Evolutionary conservation across 2,329 filamentous ascomycete genomes (phyloP).

Genomic region (Neocucurbitaria cava): DNA sequence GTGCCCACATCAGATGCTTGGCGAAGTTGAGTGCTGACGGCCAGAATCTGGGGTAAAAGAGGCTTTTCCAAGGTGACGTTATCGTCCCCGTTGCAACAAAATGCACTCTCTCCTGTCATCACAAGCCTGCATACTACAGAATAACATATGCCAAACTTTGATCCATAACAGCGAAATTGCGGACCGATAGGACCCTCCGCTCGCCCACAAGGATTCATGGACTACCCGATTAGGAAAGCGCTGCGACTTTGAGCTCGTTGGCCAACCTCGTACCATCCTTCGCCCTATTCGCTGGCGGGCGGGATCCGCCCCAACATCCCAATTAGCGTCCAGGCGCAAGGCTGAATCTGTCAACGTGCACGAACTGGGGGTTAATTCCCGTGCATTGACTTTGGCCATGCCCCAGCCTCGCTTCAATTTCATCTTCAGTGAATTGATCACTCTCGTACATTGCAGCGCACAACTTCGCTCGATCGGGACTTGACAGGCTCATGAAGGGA

Average conservation of each 20-base stretch:
- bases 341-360: not conserved
- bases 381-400: not conserved
- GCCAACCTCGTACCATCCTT: not conserved
- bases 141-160: not conserved
- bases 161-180: not conserved
- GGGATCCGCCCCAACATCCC: not conserved
- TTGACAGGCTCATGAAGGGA: not conserved
- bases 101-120: not conserved
- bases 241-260: not conserved
- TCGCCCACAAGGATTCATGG: not conserved
- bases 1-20: conserved; percentile 24
- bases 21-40: conserved; percentile 35
- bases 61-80: conserved; percentile 7
- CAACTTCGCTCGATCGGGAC: not conserved
- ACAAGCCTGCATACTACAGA: not conserved
- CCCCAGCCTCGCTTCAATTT: not conserved
- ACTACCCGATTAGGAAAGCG: conserved; percentile 1
- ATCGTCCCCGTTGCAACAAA: not conserved
- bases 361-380: not conserved
- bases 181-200: not conserved
- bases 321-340: conserved; percentile 3
- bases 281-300: not conserved
- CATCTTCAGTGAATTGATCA: not conserved
- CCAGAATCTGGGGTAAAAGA: conserved; percentile 20
- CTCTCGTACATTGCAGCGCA: not conserved